Base-by-base conservation (phyloP, 306 rosid genomes). In the Cucurbita moschata region DNA sequence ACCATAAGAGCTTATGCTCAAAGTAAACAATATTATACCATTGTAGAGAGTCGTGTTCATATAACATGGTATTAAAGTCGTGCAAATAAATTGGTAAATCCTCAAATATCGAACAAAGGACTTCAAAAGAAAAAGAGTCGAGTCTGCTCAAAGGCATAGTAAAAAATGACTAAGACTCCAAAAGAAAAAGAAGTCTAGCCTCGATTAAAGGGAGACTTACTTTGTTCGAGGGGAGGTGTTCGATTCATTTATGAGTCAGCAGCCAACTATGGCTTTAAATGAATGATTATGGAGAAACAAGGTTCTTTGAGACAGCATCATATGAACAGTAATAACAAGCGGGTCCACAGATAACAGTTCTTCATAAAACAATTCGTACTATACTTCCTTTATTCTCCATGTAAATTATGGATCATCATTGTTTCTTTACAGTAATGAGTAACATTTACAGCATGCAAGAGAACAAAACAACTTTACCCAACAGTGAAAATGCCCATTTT, bases 381-480 rank as follows among this genome's bases (percentile, higher is more conserved):
- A 44, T 18, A 46, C 0, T 18, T 10, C 46, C 57, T 50, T 69
- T 69, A 69, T 47, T 46, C 58, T 47, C 23, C 59, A 47, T 49
- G 54, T 47, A 69, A 49, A 69, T 69, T 35, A 69, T 50, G 43
- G 59, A 47, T 26, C 58, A 44, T 69, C 46, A 47, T 47, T 50
- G 74, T 49, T 69, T 69, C 56, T 69, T 69, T 69, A 69, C 74
- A 69, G 43, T 7, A 68, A 68, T 10, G 53, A 26, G 44, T 46
- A 69, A 49, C 44, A 49, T 69, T 49, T 69, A 69, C 58, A 69
- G 15, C 46, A 69, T 12, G 46, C 52, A 49, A 30, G 35, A 30
- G 0, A 47, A 30, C 39, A 3, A 44, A 69, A 14, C 30, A 26
- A 16, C 8, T 14, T 68, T 49, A 7, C 13, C 21, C 46, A 66